These are phyloP conservation scores for Neurospora sp. DNA, from an alignment of 495 filamentous ascomycete species.

Conservation along the genomic window DNA sequence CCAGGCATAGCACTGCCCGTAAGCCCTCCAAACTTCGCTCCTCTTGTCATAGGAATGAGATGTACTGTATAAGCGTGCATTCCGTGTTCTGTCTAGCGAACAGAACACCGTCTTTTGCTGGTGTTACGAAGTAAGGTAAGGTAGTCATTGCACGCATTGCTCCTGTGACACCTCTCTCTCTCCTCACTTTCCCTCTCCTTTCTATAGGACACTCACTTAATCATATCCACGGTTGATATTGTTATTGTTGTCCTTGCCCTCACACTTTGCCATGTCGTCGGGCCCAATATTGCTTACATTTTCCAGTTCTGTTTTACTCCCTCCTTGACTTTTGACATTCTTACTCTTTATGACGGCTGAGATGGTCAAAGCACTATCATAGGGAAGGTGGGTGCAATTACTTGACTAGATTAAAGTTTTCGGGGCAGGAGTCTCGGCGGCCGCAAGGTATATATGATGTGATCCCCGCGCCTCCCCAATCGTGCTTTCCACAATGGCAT, in stretches of 20 bases:
- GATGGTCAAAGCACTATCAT: neutral
- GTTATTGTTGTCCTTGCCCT: neutral
- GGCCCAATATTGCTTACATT: neutral
- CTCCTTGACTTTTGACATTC: neutral
- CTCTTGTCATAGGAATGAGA: neutral
- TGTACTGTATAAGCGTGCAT: no score
- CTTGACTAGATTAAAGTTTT: neutral
- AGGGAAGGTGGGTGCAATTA: neutral
- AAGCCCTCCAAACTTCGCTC: neutral
- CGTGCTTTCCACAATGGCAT: neutral
- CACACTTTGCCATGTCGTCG: neutral
- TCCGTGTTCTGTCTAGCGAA: no score
- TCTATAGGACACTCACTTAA: neutral
- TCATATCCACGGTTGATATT: neutral
- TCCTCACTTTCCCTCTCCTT: no score
- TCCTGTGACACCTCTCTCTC: no score
- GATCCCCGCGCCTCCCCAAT: neutral
- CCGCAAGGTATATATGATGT: neutral
- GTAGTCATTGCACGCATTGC: no score
- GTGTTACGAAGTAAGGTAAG: no score
- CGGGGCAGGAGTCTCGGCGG: neutral
- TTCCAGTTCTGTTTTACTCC: neutral
- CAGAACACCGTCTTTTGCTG: no score
- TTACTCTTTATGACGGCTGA: neutral
- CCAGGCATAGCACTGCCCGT: neutral